These are phyloP conservation scores for Fonsecaea monophora DNA, from an alignment of 2,329 filamentous ascomycete genomes.

Conservation along the genomic window DNA sequence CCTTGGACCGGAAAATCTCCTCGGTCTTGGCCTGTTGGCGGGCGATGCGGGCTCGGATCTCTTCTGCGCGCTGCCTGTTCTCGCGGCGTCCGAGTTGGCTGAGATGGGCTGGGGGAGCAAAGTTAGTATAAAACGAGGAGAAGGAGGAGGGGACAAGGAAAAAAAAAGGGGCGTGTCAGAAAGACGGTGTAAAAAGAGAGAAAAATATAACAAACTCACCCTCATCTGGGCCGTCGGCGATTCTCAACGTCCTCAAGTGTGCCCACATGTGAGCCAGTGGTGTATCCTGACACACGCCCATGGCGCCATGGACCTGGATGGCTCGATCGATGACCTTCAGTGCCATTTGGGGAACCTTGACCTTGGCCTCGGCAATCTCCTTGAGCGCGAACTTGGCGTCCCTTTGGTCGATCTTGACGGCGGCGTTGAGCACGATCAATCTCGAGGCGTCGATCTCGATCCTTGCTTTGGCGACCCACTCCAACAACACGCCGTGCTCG, in stretches of 20 bases:
- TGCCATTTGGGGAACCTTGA: slow-evolving; percentile 81
- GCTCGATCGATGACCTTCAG: slow-evolving; percentile 94
- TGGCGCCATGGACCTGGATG: slow-evolving; percentile 88
- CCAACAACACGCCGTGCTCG: slow-evolving; percentile 91
- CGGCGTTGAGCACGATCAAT: slow-evolving; percentile 89
- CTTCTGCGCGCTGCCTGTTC: slow-evolving; percentile 47
- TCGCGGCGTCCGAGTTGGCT: slow-evolving; percentile 62
- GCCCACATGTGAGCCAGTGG: slow-evolving; percentile 74
- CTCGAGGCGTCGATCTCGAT: slow-evolving; percentile 94
- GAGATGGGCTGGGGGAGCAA: slow-evolving; percentile 70
- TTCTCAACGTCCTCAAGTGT: slow-evolving; percentile 83
- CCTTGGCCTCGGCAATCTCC: slow-evolving; percentile 95
- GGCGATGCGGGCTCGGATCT: slow-evolving; percentile 28
- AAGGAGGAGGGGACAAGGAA: no score
- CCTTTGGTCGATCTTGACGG: slow-evolving; percentile 88
- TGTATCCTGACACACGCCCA: slow-evolving; percentile 92
- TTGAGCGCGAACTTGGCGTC: slow-evolving; percentile 88
- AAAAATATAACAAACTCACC: slow-evolving; percentile 79
- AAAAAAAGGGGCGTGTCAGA: no score
- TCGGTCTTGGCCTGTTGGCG: slow-evolving; percentile 27
- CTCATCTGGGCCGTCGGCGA: slow-evolving; percentile 95
- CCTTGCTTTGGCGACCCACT: slow-evolving; percentile 90
- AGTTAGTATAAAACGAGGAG: neutral
- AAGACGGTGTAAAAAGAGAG: slow-evolving; percentile 70
- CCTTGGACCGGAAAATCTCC: slow-evolving; percentile 29